phyloP scores from a whole-genome alignment of 73 alveolate genomes.

The Paramecium tetraurelia region DNA sequence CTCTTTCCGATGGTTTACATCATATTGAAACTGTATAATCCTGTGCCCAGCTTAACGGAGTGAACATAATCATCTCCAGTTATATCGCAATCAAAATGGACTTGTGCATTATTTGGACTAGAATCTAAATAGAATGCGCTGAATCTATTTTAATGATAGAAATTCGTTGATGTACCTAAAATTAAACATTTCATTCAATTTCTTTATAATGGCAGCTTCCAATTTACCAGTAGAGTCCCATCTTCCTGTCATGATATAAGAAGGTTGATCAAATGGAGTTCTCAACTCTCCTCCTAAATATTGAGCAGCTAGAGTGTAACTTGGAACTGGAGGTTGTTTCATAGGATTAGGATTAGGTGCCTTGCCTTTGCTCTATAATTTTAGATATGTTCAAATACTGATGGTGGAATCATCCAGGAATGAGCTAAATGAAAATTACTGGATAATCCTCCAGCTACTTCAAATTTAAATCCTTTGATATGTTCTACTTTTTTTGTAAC shows the following conservation, averaged over 20 bases:
- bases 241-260: constrained; percentile 54
- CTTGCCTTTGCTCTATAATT: neutral
- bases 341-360: constrained; percentile 17
- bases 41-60: constrained; percentile 44
- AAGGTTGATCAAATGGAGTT: constrained; percentile 36
- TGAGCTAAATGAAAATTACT: constrained; percentile 53
- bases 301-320: constrained; percentile 55
- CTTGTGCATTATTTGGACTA: constrained; percentile 5
- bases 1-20: constrained; percentile 56
- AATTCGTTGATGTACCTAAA: neutral
- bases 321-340: constrained; percentile 51
- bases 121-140: constrained; percentile 22
- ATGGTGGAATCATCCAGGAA: constrained; percentile 59
- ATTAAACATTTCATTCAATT: constrained; percentile 32
- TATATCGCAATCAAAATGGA: neutral
- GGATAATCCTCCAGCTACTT: constrained; percentile 55
- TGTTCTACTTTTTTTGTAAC: constrained; percentile 62
- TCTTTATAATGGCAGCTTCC: constrained; percentile 57
- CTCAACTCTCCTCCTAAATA: constrained; percentile 48
- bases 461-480: constrained; percentile 63
- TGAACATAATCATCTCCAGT: constrained; percentile 57
- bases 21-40: constrained; percentile 44
- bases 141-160: neutral
- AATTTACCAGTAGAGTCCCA: constrained; percentile 62
- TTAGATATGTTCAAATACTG: neutral